These are phyloP conservation scores for Artomyces pyxidatus DNA, from an alignment of 768 basidiomycete species.

Conservation along the genomic window DNA sequence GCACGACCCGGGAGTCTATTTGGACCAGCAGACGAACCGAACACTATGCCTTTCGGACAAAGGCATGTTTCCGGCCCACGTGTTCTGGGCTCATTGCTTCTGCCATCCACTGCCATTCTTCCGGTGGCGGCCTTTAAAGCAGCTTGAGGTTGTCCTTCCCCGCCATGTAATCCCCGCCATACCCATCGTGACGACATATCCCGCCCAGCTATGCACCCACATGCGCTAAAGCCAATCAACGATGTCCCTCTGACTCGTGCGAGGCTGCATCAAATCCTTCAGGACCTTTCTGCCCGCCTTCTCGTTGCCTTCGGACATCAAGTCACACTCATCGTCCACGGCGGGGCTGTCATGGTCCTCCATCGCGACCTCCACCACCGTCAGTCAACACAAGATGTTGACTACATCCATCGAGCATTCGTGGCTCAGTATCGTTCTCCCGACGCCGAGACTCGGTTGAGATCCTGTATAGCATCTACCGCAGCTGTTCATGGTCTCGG, in stretches of 20 bases:
- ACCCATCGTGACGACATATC: too few relatives aligned
- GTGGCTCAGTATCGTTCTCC: constrained; percentile 41
- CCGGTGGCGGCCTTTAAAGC: too few relatives aligned
- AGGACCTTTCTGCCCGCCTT: constrained; percentile 43
- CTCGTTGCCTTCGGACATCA: constrained; percentile 38
- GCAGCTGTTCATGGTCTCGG: constrained; percentile 44
- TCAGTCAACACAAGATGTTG: constrained; percentile 57
- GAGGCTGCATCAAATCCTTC: constrained; percentile 38
- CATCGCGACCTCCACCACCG: constrained; percentile 37
- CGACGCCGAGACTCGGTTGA: constrained; percentile 49
- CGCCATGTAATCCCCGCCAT: too few relatives aligned
- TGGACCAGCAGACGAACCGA: too few relatives aligned
- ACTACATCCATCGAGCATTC: constrained; percentile 59
- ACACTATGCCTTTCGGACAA: too few relatives aligned
- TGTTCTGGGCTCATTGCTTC: too few relatives aligned
- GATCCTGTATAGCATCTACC: constrained; percentile 47
- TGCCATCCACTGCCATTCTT: too few relatives aligned
- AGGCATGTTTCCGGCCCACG: too few relatives aligned
- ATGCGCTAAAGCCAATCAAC: constrained; percentile 17
- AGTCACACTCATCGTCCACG: constrained; percentile 59
- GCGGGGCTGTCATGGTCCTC: constrained; percentile 68
- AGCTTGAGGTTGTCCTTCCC: too few relatives aligned
- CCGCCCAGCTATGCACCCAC: too few relatives aligned
- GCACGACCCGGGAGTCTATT: too few relatives aligned
- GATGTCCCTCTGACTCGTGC: constrained; percentile 24